Percentiles rank a stretch among this genome's conserved stretches.
Evolutionary conservation across 345 rosid species (phyloP).

Genomic region (Populus pruinosa): DNA sequence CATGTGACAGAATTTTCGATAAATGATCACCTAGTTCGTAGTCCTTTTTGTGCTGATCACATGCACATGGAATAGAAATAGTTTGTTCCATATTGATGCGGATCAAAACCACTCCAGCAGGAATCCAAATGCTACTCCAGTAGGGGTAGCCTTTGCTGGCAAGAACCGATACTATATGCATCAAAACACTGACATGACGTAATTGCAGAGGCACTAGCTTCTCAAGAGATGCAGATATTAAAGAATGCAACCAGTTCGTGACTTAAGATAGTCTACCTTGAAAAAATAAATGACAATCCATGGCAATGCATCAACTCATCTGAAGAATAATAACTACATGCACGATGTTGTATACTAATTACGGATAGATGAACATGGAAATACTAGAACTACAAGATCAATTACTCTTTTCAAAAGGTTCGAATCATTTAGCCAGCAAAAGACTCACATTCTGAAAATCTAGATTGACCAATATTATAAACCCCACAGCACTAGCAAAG

Average conservation of each 20-base stretch:
- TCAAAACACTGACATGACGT: not conserved
- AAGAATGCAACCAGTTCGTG: not conserved
- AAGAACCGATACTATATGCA: not conserved
- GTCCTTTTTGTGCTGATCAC: conserved; percentile 24
- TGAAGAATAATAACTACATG: not conserved
- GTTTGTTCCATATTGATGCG: not conserved
- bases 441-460: not conserved
- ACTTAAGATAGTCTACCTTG: not conserved
- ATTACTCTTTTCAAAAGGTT: not conserved
- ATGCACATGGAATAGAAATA: conserved; percentile 3
- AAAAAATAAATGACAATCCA: not conserved
- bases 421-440: not conserved
- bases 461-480: conserved; percentile 18
- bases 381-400: not conserved
- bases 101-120: conserved; percentile 16
- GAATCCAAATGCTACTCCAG: not conserved
- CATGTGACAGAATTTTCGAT: conserved; percentile 18
- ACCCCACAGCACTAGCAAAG: conserved; percentile 2
- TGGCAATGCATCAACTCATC: conserved; percentile 3
- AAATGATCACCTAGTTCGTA: conserved; percentile 7
- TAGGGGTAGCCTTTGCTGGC: not conserved
- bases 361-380: conserved; percentile 1
- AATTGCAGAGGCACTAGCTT: not conserved
- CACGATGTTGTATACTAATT: conserved; percentile 17
- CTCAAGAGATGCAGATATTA: not conserved